Evolutionary conservation across 2,329 filamentous ascomycete species (phyloP).

Genomic region (Colletotrichum brevisporum): DNA sequence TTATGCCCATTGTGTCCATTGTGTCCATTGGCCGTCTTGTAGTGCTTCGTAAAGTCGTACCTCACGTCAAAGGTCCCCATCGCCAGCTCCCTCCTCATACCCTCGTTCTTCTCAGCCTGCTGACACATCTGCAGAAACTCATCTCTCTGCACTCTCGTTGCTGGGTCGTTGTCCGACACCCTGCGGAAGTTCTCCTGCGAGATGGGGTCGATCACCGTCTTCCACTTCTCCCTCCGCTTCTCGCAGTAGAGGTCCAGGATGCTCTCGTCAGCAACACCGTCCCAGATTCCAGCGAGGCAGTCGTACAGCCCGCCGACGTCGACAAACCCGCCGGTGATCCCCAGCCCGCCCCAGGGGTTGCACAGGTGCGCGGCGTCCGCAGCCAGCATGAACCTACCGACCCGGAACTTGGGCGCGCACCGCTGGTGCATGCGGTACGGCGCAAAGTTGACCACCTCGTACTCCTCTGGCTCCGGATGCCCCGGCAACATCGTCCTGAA

Average conservation of each 20-base stretch:
- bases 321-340: conserved; percentile 75
- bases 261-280: conserved; percentile 57
- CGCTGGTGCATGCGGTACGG: conserved; percentile 75
- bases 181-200: conserved; percentile 60
- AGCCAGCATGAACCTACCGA: conserved; percentile 69
- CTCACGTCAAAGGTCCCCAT: conserved; percentile 53
- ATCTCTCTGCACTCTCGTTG: conserved; percentile 46
- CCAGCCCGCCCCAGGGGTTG: conserved; percentile 71
- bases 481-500: conserved; percentile 72
- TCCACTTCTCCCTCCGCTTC: conserved; percentile 61
- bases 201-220: conserved; percentile 58
- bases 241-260: conserved; percentile 62
- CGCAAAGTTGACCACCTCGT: conserved; percentile 69
- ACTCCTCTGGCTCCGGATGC: conserved; percentile 69
- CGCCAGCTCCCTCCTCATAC: conserved; percentile 51
- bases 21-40: conserved; percentile 43
- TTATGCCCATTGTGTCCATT: neutral
- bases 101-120: conserved; percentile 52
- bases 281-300: conserved; percentile 65
- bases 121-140: conserved; percentile 56
- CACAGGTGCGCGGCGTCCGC: conserved; percentile 73
- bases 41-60: conserved; percentile 63
- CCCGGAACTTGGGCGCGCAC: conserved; percentile 69
- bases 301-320: conserved; percentile 74
- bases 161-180: conserved; percentile 57